phyloP scores from a whole-genome alignment of 2,329 filamentous ascomycete species.

The Fusarium sp. region DNA sequence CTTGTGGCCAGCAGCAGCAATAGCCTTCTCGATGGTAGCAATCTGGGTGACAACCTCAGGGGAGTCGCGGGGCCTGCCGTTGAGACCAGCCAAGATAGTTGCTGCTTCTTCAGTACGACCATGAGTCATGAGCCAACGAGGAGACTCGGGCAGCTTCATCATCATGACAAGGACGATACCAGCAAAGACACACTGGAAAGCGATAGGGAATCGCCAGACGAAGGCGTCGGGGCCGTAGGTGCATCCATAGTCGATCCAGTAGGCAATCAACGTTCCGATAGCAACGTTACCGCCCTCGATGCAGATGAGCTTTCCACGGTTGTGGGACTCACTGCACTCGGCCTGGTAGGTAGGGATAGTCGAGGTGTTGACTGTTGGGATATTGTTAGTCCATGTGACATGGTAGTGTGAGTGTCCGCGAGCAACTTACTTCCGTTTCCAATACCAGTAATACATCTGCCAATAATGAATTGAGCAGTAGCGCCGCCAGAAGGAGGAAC shows the following conservation, averaged over 20 bases:
- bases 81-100: slow-evolving; percentile 48
- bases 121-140: slow-evolving; percentile 62
- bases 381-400: too few relatives aligned
- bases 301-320: slow-evolving; percentile 67
- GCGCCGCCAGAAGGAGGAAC: slow-evolving; percentile 51
- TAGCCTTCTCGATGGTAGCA: slow-evolving; percentile 62
- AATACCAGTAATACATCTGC: slow-evolving; percentile 65
- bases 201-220: slow-evolving; percentile 69
- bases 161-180: slow-evolving; percentile 58
- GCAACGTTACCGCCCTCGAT: slow-evolving; percentile 60
- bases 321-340: slow-evolving; percentile 65
- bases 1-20: slow-evolving; percentile 65
- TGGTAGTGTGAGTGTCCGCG: too few relatives aligned
- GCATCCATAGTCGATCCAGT: slow-evolving; percentile 61
- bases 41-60: slow-evolving; percentile 70
- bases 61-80: slow-evolving; percentile 60
- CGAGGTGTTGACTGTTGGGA: slow-evolving; percentile 57
- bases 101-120: slow-evolving; percentile 58
- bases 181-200: slow-evolving; percentile 56
- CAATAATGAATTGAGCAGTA: slow-evolving; percentile 64
- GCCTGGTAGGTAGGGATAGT: slow-evolving; percentile 69
- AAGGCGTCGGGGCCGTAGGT: slow-evolving; percentile 61
- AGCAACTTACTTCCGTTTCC: too few relatives aligned
- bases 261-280: slow-evolving; percentile 57
- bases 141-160: slow-evolving; percentile 61